Evolutionary conservation across 495 filamentous ascomycete species (phyloP).

Genomic region (Lindgomyces ingoldianus): DNA sequence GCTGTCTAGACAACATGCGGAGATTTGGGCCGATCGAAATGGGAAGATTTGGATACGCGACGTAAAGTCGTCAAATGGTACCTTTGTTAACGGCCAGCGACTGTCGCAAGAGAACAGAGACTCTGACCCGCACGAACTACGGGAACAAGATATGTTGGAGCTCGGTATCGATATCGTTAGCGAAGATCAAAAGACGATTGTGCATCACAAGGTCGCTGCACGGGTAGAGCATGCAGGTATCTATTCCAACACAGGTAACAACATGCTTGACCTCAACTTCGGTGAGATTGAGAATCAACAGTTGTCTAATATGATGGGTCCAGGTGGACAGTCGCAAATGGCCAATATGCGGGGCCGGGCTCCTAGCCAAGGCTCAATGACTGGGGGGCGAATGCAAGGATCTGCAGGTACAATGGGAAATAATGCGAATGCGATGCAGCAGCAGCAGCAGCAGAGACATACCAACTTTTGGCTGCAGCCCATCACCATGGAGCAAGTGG

Average conservation of each 20-base stretch:
- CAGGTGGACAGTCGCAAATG: conserved; percentile 57
- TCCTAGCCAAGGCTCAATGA: conserved; percentile 69
- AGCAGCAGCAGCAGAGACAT: conserved; percentile 67
- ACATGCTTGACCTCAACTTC: conserved; percentile 83
- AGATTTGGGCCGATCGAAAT: conserved; percentile 86
- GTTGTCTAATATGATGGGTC: conserved; percentile 67
- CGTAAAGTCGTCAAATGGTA: conserved; percentile 97
- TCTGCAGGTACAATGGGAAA: conserved; percentile 44
- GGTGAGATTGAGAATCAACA: conserved; percentile 77
- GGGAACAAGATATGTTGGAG: conserved; percentile 84
- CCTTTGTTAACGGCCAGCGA: conserved; percentile 91
- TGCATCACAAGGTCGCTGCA: conserved; percentile 96
- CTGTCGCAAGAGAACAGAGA: conserved; percentile 91
- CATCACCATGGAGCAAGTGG: conserved; percentile 90
- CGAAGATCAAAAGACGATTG: conserved; percentile 95
- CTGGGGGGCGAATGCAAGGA: conserved; percentile 21
- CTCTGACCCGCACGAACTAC: conserved; percentile 88
- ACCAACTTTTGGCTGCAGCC: conserved; percentile 83
- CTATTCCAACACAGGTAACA: conserved; percentile 60
- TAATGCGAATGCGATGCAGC: conserved; percentile 60
- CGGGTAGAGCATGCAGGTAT: conserved; percentile 93
- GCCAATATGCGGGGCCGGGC: conserved; percentile 68
- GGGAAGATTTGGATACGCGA: conserved; percentile 96
- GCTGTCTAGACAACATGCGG: conserved; percentile 91
- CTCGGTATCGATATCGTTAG: conserved; percentile 97